Conservation (phyloP, 345 rosid genomes). For the Rhizophora mangle region DNA sequence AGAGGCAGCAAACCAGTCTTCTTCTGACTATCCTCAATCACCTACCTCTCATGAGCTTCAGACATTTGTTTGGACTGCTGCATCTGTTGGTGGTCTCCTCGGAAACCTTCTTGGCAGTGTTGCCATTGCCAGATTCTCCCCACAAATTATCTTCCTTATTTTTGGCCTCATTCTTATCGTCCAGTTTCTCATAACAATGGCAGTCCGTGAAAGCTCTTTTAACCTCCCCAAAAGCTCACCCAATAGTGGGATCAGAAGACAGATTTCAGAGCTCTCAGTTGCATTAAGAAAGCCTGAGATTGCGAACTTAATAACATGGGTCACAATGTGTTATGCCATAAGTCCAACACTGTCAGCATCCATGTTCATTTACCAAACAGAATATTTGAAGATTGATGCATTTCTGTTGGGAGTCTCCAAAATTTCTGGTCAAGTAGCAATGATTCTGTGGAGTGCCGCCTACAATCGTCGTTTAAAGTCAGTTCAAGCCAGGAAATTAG, state of each 20-base stretch:
- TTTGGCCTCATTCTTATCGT: constrained; percentile 45
- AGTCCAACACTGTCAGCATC: constrained; percentile 77
- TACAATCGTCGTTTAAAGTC: constrained; percentile 57
- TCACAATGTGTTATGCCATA: constrained; percentile 64
- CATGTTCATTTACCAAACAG: constrained; percentile 89
- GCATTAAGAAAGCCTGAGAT: constrained; percentile 64
- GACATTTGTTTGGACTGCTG: constrained; percentile 80
- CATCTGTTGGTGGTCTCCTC: constrained; percentile 71
- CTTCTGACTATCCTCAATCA: constrained; percentile 29
- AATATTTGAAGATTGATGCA: constrained; percentile 50
- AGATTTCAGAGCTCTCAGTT: constrained; percentile 51
- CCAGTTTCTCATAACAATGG: constrained; percentile 59
- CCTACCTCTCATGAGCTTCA: constrained; percentile 57
- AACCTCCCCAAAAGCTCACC: constrained; percentile 55
- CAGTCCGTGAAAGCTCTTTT: constrained; percentile 52
- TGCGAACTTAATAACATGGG: constrained; percentile 54
- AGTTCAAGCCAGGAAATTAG: constrained; percentile 57
- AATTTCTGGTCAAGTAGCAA: constrained; percentile 74
- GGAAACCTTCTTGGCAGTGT: constrained; percentile 77
- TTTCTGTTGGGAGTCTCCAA: constrained; percentile 69
- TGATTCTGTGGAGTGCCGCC: constrained; percentile 73
- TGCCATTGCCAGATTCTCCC: constrained; percentile 46
- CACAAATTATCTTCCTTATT: constrained; percentile 50
- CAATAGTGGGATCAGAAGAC: constrained; percentile 48
- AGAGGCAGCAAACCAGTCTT: constrained; percentile 47